These are phyloP conservation scores for Trypanosoma avium DNA, from an alignment of 208 protist genomes.

Conservation along the genomic window DNA sequence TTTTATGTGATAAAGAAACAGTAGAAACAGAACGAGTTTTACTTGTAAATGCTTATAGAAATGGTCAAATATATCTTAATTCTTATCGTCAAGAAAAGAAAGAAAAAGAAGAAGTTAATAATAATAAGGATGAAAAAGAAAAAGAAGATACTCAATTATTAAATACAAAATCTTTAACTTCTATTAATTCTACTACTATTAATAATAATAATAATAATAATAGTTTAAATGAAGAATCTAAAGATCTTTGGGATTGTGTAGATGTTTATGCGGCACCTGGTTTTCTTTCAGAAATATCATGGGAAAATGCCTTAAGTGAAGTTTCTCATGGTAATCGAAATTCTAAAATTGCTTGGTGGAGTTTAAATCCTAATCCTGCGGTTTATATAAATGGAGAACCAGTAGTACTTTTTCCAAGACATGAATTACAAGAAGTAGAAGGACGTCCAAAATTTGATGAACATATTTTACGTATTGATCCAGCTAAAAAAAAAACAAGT, in stretches of 20 bases:
- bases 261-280: conserved; percentile 25
- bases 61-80: neutral
- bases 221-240: neutral
- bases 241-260: conserved; percentile 6
- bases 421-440: conserved; percentile 33
- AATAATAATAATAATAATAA: neutral
- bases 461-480: conserved; percentile 26
- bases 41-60: neutral
- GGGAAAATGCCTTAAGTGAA: conserved; percentile 13
- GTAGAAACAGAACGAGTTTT: conserved; percentile 27
- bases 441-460: conserved; percentile 36
- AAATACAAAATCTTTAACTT: too few species aligned
- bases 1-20: conserved; percentile 15
- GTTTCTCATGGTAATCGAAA: neutral
- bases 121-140: neutral
- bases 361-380: conserved; percentile 36
- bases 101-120: neutral
- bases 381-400: conserved; percentile 33
- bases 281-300: conserved; percentile 25
- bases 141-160: neutral
- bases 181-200: too few species aligned
- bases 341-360: conserved; percentile 39
- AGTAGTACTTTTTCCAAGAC: conserved; percentile 29
- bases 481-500: neutral
- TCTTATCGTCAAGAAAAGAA: neutral